Conservation (phyloP, 179 eudicot species). For the Silene noctiflora region DNA sequence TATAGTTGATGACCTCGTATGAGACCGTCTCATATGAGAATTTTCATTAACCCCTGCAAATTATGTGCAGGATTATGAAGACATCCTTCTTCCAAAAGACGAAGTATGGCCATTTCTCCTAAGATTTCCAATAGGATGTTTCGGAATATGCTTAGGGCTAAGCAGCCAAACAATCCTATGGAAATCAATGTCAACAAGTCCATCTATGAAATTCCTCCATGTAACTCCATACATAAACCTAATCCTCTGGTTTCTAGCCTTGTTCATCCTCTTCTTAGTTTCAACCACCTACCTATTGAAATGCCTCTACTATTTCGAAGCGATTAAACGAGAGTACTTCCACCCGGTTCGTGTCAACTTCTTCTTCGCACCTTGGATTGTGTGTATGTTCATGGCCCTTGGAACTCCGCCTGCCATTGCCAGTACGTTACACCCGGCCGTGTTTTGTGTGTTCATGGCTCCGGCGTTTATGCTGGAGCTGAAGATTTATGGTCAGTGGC, state of each 20-base stretch:
- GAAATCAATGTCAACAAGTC: conserved; percentile 53
- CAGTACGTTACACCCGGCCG: conserved; percentile 49
- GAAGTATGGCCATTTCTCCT: conserved; percentile 94
- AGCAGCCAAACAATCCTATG: conserved; percentile 97
- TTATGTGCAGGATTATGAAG: conserved; percentile 63
- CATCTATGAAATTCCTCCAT: conserved; percentile 63
- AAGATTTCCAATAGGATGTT: conserved; percentile 85
- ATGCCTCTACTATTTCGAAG: conserved; percentile 78
- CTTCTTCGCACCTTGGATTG: conserved; percentile 98
- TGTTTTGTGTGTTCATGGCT: conserved; percentile 60
- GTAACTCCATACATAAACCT: conserved; percentile 66
- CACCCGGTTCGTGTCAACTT: conserved; percentile 92
- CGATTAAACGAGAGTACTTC: conserved; percentile 78
- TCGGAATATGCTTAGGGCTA: conserved; percentile 83
- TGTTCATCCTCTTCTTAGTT: conserved; percentile 46
- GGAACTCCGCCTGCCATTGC: conserved; percentile 54
- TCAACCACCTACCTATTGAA: conserved; percentile 58
- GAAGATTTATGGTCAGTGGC: conserved; percentile 97
- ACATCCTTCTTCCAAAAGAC: conserved; percentile 86
- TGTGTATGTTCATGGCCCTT: conserved; percentile 75
- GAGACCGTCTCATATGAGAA: neutral
- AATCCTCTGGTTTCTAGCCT: conserved; percentile 58
- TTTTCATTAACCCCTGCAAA: neutral
- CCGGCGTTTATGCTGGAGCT: conserved; percentile 74
- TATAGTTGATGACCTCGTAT: too few species aligned